Evolutionary conservation across 495 filamentous ascomycete species (phyloP).

Genomic region (Penicillium diatomitis): DNA sequence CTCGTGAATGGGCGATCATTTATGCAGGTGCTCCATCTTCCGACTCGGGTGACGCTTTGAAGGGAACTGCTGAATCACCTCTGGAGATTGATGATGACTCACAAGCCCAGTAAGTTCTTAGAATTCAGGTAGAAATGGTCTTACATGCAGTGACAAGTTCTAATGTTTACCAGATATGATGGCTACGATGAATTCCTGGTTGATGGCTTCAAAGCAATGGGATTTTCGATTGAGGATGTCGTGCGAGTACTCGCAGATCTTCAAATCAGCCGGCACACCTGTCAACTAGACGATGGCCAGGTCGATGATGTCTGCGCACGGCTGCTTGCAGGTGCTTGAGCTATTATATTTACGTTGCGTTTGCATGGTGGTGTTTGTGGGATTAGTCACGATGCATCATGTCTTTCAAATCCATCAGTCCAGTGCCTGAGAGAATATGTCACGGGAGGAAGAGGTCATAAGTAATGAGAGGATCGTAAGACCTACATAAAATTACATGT

Average conservation of each 20-base stretch:
- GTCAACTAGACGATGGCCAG: conserved; percentile 71
- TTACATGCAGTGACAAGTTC: background rate
- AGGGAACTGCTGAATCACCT: conserved; percentile 31
- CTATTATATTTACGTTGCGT: background rate
- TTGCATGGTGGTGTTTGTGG: background rate
- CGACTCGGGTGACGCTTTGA: conserved; percentile 35
- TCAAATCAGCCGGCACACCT: conserved; percentile 67
- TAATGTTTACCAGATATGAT: conserved; percentile 52
- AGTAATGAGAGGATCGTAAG: no score
- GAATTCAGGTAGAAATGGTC: no score
- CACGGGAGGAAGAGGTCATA: no score
- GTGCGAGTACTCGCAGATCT: conserved; percentile 77
- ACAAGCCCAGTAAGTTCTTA: conserved; percentile 32
- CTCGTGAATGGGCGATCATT: conserved; percentile 80
- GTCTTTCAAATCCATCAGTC: no score
- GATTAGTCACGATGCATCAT: background rate
- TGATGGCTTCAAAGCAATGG: conserved; percentile 87
- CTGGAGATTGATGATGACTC: conserved; percentile 23
- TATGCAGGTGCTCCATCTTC: conserved; percentile 70
- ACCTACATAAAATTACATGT: no score
- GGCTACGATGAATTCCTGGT: conserved; percentile 84
- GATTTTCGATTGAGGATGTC: conserved; percentile 82
- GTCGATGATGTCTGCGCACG: conserved; percentile 84
- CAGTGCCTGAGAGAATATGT: no score
- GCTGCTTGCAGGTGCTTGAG: conserved; percentile 52